phyloP scores from a whole-genome alignment of 2,329 filamentous ascomycete species.

The Xylaria sp. region DNA sequence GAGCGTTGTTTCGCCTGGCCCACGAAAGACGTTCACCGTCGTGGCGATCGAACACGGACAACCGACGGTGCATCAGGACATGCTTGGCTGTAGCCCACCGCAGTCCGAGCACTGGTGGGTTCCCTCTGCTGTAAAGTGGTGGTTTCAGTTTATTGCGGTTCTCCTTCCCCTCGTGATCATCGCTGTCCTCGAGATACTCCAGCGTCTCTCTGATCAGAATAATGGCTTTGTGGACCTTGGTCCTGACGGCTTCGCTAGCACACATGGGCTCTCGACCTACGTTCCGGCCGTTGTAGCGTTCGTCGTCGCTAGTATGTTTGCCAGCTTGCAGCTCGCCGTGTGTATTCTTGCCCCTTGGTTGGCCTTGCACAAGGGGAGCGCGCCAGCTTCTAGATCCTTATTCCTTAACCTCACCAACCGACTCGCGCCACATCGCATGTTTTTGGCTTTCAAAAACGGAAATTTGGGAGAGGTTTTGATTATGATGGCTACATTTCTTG shows the following conservation, averaged over 20 bases:
- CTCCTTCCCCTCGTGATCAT: slow-evolving; percentile 12
- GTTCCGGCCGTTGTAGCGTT: slow-evolving; percentile 19
- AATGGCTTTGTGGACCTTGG: slow-evolving; percentile 19
- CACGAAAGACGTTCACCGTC: slow-evolving; percentile 10
- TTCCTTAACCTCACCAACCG: slow-evolving; percentile 22
- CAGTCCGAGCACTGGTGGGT: slow-evolving; percentile 19
- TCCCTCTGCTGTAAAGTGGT: slow-evolving; percentile 13
- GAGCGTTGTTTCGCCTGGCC: slow-evolving; percentile 7
- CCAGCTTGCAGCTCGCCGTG: slow-evolving; percentile 14
- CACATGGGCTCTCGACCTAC: slow-evolving; percentile 18
- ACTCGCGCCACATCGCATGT: slow-evolving; percentile 18
- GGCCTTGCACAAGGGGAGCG: slow-evolving; percentile 19
- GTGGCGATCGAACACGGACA: slow-evolving; percentile 1
- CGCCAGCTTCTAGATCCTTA: slow-evolving; percentile 21
- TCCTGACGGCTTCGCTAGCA: slow-evolving; percentile 2
- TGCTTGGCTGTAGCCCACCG: not conserved
- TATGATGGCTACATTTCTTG: slow-evolving; percentile 13
- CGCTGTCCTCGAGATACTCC: slow-evolving; percentile 20
- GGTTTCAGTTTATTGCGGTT: slow-evolving; percentile 20
- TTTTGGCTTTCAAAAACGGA: slow-evolving; percentile 12
- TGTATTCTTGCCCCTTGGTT: slow-evolving; percentile 21
- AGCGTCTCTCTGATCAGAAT: slow-evolving; percentile 16
- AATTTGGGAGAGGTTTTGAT: slow-evolving; percentile 8
- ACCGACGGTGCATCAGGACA: not conserved
- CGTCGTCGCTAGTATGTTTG: slow-evolving; percentile 15